Evolutionary conservation across 2,329 filamentous ascomycete genomes (phyloP).

Genomic region (Epichloe sp.): DNA sequence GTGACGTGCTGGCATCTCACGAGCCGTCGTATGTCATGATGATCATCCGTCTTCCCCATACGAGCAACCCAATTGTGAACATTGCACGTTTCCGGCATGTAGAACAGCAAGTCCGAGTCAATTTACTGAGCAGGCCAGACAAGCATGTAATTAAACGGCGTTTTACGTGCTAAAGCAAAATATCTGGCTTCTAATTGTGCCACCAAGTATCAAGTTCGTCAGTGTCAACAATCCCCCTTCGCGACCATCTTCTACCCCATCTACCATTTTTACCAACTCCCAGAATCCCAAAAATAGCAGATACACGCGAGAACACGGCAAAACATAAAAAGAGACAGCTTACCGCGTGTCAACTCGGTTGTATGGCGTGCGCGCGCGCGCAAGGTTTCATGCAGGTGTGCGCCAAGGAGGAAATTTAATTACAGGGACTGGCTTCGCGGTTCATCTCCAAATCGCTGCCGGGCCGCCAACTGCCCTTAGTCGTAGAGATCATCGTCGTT

Average conservation of each 20-base stretch:
- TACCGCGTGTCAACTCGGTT: conserved; percentile 3
- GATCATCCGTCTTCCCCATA: too few species aligned
- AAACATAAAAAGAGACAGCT: neutral
- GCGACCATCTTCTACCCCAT: conserved; percentile 6
- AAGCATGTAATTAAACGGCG: neutral
- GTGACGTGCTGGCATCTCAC: too few species aligned
- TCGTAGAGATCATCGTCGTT: conserved; percentile 97
- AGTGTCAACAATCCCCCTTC: conserved; percentile 1
- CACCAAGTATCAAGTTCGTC: conserved; percentile 2
- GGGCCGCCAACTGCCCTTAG: conserved; percentile 42
- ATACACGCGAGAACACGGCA: conserved; percentile 11
- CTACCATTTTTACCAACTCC: conserved; percentile 24
- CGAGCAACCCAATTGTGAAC: too few species aligned
- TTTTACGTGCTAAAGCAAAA: conserved; percentile 1
- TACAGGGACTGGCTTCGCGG: conserved; percentile 23
- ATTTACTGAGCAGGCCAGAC: neutral
- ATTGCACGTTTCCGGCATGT: too few species aligned
- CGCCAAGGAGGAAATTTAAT: conserved; percentile 29
- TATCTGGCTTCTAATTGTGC: conserved; percentile 4
- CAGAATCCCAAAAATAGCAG: conserved; percentile 16
- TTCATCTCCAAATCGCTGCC: conserved; percentile 6
- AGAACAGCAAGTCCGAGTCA: too few species aligned
- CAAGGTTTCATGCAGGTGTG: conserved; percentile 18
- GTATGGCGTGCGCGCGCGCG: neutral
- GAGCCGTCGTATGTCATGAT: too few species aligned